Percentiles rank a stretch among this genome's conserved stretches.
phyloP scores from a whole-genome alignment of 78 protist species.

The Speleostelium caveatum region DNA sequence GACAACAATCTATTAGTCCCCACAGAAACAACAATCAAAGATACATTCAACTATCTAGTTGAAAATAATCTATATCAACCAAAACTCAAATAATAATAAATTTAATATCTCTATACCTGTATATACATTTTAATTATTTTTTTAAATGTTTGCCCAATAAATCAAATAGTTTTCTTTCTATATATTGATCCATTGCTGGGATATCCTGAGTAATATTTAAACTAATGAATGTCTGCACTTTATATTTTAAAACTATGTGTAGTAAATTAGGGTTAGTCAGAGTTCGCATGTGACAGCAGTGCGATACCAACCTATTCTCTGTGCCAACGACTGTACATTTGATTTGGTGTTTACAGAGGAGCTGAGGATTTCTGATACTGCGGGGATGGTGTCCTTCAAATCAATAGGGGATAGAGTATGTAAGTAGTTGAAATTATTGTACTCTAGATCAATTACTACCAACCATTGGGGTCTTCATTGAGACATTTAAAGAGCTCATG shows the following conservation, averaged over 20 bases:
- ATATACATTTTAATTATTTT: background rate
- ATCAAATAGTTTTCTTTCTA: conserved; percentile 11
- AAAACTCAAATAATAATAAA: background rate
- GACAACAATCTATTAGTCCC: too few relatives aligned
- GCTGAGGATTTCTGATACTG: background rate
- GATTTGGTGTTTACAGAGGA: background rate
- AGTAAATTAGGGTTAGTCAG: too few relatives aligned
- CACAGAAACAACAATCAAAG: too few relatives aligned
- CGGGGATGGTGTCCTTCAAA: background rate
- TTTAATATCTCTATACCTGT: background rate
- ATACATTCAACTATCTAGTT: too few relatives aligned
- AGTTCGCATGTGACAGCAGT: too few relatives aligned
- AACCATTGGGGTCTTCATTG: conserved; percentile 40
- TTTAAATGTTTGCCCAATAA: background rate
- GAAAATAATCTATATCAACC: too few relatives aligned
- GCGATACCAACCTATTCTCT: too few relatives aligned
- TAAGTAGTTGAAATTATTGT: too few relatives aligned
- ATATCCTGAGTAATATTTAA: conserved; percentile 1
- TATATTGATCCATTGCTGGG: conserved; percentile 7
- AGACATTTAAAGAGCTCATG: background rate
- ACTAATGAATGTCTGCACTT: background rate
- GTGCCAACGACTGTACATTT: background rate
- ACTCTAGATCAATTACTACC: too few relatives aligned
- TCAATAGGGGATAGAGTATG: background rate
- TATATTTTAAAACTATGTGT: conserved; percentile 25